phyloP scores from a whole-genome alignment of 345 rosid species.

The Lepidium africanum region DNA sequence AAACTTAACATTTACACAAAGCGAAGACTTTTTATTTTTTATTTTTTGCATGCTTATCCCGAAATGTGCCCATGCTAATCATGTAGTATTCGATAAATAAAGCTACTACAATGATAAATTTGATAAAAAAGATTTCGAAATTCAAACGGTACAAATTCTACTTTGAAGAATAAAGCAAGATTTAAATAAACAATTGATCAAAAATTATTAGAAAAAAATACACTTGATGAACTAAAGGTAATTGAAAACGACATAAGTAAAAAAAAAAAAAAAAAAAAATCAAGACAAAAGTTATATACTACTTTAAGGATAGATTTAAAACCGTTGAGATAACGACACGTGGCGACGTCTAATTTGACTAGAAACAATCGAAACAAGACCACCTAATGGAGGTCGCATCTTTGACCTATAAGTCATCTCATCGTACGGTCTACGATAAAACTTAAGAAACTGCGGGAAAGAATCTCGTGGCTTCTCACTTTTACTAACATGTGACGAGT shows the following conservation, averaged over 20 bases:
- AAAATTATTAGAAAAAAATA: slow-evolving; percentile 20
- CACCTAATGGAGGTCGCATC: slow-evolving; percentile 93
- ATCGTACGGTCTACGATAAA: slow-evolving; percentile 88
- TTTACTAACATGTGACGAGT: slow-evolving; percentile 50
- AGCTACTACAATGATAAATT: background rate
- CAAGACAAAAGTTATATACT: slow-evolving; percentile 21
- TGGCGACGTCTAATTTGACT: slow-evolving; percentile 74
- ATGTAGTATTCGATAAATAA: background rate
- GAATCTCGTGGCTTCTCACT: slow-evolving; percentile 58
- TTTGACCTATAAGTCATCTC: slow-evolving; percentile 97
- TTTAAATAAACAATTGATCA: slow-evolving; percentile 25
- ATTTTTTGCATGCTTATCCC: slow-evolving; percentile 21
- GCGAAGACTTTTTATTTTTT: slow-evolving; percentile 15
- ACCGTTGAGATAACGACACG: slow-evolving; percentile 93
- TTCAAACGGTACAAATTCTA: background rate
- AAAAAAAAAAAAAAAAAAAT: background rate
- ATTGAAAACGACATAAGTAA: slow-evolving; percentile 4
- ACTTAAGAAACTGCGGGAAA: slow-evolving; percentile 63
- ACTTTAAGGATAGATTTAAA: slow-evolving; percentile 23
- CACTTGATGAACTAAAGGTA: background rate
- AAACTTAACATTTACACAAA: slow-evolving; percentile 14
- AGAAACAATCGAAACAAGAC: slow-evolving; percentile 79
- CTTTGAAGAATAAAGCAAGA: background rate
- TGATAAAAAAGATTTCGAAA: background rate
- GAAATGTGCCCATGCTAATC: slow-evolving; percentile 6